Base-by-base conservation (phyloP, 306 rosid genomes). In the Oxytropis ochrocephala region DNA sequence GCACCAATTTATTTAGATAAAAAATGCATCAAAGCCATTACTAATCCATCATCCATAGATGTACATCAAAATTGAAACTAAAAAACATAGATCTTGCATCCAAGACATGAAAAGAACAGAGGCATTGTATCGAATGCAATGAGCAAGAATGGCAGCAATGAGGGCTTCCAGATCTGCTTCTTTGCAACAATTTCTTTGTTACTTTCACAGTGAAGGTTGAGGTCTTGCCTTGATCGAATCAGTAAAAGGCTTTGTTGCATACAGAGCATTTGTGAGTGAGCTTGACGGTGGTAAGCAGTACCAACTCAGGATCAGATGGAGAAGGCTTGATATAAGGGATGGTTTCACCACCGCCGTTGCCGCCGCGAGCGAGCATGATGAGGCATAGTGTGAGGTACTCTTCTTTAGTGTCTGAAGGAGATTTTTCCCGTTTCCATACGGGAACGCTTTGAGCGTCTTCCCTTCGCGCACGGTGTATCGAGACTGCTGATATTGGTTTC, bases 381-480 rank as follows among this genome's bases (percentile, higher is more conserved):
- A 95, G 96, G 78, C 99, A 95, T 76, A 89, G 72, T 52, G 99
- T 97, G 11, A 95, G 95, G 46, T 95, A 95, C 82, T 95, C 99
- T 59, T 95, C 99, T 79, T 95, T 97, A 2, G 95, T 74, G 44
- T 75, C 68, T 0, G 84, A 53, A 57, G 79, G 41, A 16, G 69
- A 10, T 7, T 52, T 76, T 1, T 91, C n/a, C n/a, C n/a, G n/a
- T n/a, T n/a, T n/a, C 99, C 39, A 85, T 65, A 12, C 96, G 91
- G 44, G 79, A 1, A 47, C 99, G 96, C 88, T 84, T 95, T 3
- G 99, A 89, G 14, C 99, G 94, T 87, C 89, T 95, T 36, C 97
- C 64, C 80, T 95, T 95, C 0, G 92, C 80, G 96, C 96, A 91
- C 0, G 96, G 76, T 11, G 78, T 29, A 46, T 93, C 92, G 0